These are phyloP conservation scores for Daedaleopsis sinensis DNA, from an alignment of 768 basidiomycete genomes.

Conservation along the genomic window DNA sequence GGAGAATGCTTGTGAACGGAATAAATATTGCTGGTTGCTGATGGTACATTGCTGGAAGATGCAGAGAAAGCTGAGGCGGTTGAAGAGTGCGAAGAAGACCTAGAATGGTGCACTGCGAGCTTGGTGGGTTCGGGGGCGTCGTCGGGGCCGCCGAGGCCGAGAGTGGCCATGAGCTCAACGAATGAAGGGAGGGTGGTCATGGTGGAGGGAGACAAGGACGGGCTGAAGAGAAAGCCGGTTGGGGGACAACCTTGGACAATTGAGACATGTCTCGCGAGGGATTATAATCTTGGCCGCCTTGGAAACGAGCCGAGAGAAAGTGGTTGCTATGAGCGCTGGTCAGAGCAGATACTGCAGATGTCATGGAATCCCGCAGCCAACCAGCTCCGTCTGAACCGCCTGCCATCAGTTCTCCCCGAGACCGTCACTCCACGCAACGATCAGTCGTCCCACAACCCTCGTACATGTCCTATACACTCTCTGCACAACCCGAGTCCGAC, in stretches of 20 bases:
- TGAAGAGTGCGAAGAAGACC: slow-evolving; percentile 44
- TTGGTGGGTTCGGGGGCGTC: slow-evolving; percentile 28
- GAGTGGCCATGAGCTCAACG: slow-evolving; percentile 83
- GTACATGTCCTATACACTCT: no score
- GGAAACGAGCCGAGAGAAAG: slow-evolving; percentile 30
- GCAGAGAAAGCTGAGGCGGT: slow-evolving; percentile 28
- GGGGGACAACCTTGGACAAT: slow-evolving; percentile 18
- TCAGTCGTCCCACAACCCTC: slow-evolving; percentile 7
- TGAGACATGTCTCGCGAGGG: slow-evolving; percentile 13
- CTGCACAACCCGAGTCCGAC: slow-evolving; percentile 4
- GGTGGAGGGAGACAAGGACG: slow-evolving; percentile 37
- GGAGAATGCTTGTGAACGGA: slow-evolving; percentile 24
- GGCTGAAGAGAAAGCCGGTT: slow-evolving; percentile 5
- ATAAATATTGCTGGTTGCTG: slow-evolving; percentile 25
- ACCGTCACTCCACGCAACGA: neutral
- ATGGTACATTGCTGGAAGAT: slow-evolving; percentile 26
- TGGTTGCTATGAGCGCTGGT: slow-evolving; percentile 30
- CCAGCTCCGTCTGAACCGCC: neutral
- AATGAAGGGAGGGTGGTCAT: slow-evolving; percentile 86
- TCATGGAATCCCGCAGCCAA: slow-evolving; percentile 9
- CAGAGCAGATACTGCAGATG: slow-evolving; percentile 16
- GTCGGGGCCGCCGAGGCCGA: slow-evolving; percentile 65
- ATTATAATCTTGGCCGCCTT: slow-evolving; percentile 25
- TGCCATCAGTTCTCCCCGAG: neutral
- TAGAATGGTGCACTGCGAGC: slow-evolving; percentile 37